Evolutionary conservation across 192 early-diverging fungal genomes (phyloP), one percentile per base, ranked within the genome.

Genomic region (Entophlyctis helioformis): DNA sequence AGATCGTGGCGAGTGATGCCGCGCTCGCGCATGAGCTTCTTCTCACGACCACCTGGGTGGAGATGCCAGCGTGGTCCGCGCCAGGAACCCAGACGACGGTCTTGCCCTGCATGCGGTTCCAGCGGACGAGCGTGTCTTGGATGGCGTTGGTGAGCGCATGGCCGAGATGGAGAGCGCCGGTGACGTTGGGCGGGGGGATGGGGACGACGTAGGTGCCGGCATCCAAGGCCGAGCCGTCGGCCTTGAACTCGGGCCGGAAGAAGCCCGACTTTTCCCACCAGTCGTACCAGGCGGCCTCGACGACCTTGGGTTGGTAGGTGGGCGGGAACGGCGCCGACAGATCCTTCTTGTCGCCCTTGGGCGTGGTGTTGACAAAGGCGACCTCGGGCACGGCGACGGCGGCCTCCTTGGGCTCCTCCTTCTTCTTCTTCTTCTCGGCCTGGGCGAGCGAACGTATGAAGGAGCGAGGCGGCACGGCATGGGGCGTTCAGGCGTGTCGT

Each of bases 171-270:
- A 99, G 81, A 43, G 81, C 79, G 47, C 96, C 96, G 16, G 96
- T 99, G 35, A 99, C 85, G 60, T 99, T 99, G n/a, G 96, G 96
- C 54, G 96, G 96, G 11, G 92, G 96, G 12, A 86, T 81, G n/a
- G 91, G 80, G 52, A 99, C 78, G 26, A 95, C 84, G 67, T 89
- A 98, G 23, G 74, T 58, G 44, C 87, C 91, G 46, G 84, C 83
- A 10, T 80, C 64, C 42, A 71, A 77, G 54, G 72, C 48, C 53
- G 83, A 71, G 39, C 85, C 89, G 48, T 87, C 77, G 19, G 63
- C 51, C 1, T 66, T 71, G 42, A 87, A 63, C 50, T 80, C 64
- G 11, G 96, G 96, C 56, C 89, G 72, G 55, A 99, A 96, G 62
- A 74, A 87, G 10, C 83, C 85, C 56, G 84, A 64, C 69, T 89